phyloP scores from a whole-genome alignment of 1,284 basidiomycete genomes.

The Cerioporus squamosus region DNA sequence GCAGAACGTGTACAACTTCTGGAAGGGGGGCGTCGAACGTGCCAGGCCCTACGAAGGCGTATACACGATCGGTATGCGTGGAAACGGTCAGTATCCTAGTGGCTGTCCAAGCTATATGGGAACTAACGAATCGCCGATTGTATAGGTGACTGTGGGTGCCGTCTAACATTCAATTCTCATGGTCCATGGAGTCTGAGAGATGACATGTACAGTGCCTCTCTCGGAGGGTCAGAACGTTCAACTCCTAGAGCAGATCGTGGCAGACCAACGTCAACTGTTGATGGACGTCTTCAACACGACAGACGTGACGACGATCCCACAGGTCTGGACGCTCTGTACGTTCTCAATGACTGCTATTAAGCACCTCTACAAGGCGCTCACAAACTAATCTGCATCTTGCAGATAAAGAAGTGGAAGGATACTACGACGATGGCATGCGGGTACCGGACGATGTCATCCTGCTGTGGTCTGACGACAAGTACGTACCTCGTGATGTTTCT shows the following conservation, averaged over 20 bases:
- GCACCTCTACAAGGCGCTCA: not conserved
- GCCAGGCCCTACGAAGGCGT: slow-evolving; percentile 61
- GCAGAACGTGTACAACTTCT: slow-evolving; percentile 60
- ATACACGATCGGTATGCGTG: slow-evolving; percentile 70
- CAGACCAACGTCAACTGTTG: slow-evolving; percentile 68
- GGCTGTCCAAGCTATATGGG: too few relatives aligned
- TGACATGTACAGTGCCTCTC: slow-evolving; percentile 48
- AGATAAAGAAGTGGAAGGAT: slow-evolving; percentile 72
- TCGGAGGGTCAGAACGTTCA: slow-evolving; percentile 51
- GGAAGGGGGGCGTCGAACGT: slow-evolving; percentile 60
- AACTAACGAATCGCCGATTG: not conserved
- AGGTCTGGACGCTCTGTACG: slow-evolving; percentile 69
- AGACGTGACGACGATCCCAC: slow-evolving; percentile 57
- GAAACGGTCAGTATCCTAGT: slow-evolving; percentile 49
- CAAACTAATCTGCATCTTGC: not conserved
- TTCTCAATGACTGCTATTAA: slow-evolving; percentile 5
- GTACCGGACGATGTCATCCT: slow-evolving; percentile 60
- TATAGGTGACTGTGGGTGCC: slow-evolving; percentile 29
- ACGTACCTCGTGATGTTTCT: slow-evolving; percentile 16
- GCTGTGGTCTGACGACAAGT: slow-evolving; percentile 70
- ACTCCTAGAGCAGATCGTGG: slow-evolving; percentile 59
- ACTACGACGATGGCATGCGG: slow-evolving; percentile 64
- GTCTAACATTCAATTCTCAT: not conserved
- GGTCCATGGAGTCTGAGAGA: not conserved
- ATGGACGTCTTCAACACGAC: slow-evolving; percentile 53